Base-by-base conservation (phyloP, 805 yeast genomes). In the Tetrapisispora taiwanensis region DNA sequence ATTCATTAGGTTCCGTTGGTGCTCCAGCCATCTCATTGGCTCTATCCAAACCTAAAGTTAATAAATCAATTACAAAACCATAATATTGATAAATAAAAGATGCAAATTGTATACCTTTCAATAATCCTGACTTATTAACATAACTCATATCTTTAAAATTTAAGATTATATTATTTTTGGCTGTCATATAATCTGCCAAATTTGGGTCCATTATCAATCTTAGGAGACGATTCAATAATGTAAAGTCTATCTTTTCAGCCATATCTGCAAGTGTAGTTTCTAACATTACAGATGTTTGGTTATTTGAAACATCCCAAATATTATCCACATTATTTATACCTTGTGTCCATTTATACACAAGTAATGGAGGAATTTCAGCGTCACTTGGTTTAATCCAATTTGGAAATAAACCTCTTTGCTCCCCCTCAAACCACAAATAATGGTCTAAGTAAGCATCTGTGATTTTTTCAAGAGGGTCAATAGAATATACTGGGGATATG, bases 321-420 rank as follows among this genome's bases (percentile, higher is more conserved):
- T 78, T 68, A 10, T 76, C 66, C 43, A 88, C 62, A 51, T 87
- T 86, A 59, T 87, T 90, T 39, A 92, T 72, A 13, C 95, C 95
- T 55, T 85, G 94, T 54, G 87, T 79, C 95, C 96, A 92, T 58
- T 89, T 90, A 65, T 90, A 88, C 1, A 84, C 95, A 48, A 90
- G 68, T 28, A 89, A 63, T 0, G 96, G 98, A 0, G 97, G 95
- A 19, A 92, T 82, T 62, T 92, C 98, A 26, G 84, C 75, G 55
- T 92, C 98, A 52, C 84, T 78, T 8, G 99, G 98, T 59, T 92
- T 92, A 33, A 92, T 74, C 98, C 98, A 92, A 59, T 81, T 82
- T 4, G 99, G 99, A 65, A 92, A 92, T 24, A 92, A 64, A 7
- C 80, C 77, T 47, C 96, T 67, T 58, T 84, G 80, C 44, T 86